Conservation (phyloP, 768 basidiomycete species). For the Phanerochaete carnosa region DNA sequence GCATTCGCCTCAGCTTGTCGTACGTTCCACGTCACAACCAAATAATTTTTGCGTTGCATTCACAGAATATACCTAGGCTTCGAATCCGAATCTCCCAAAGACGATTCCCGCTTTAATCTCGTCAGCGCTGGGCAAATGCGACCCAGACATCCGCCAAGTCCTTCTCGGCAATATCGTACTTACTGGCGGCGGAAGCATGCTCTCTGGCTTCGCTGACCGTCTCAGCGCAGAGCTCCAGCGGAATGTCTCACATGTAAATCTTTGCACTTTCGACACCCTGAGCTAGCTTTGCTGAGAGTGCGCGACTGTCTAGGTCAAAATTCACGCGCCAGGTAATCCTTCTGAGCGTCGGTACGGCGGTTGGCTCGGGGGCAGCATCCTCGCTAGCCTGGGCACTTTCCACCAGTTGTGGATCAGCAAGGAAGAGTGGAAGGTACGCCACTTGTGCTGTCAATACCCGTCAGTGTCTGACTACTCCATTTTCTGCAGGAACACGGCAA, state of each 20-base stretch:
- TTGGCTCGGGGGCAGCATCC: conserved; percentile 95
- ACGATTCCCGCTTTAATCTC: conserved; percentile 73
- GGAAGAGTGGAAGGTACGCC: conserved; percentile 85
- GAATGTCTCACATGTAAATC: conserved; percentile 73
- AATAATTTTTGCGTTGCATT: not conserved
- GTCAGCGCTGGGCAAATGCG: conserved; percentile 78
- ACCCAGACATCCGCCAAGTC: conserved; percentile 87
- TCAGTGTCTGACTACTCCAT: not conserved
- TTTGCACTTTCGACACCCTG: not conserved
- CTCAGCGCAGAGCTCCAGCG: conserved; percentile 72
- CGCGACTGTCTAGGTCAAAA: conserved; percentile 62
- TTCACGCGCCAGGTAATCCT: conserved; percentile 89
- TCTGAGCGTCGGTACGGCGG: conserved; percentile 87
- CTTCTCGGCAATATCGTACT: conserved; percentile 93
- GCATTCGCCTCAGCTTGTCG: conserved; percentile 43
- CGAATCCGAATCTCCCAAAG: conserved; percentile 70
- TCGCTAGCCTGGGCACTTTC: conserved; percentile 94
- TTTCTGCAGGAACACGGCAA: conserved; percentile 70
- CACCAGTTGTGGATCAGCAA: conserved; percentile 95
- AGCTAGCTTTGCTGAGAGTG: not conserved
- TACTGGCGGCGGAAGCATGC: conserved; percentile 89
- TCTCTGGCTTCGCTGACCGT: conserved; percentile 83
- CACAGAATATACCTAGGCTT: conserved; percentile 27
- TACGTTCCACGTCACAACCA: conserved; percentile 12
- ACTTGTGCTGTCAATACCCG: not conserved